A percentile compares a stretch with the other conserved stretches of the same genome.
Conservation (phyloP, 768 basidiomycete genomes). For the Lentinula aciculospora region DNA sequence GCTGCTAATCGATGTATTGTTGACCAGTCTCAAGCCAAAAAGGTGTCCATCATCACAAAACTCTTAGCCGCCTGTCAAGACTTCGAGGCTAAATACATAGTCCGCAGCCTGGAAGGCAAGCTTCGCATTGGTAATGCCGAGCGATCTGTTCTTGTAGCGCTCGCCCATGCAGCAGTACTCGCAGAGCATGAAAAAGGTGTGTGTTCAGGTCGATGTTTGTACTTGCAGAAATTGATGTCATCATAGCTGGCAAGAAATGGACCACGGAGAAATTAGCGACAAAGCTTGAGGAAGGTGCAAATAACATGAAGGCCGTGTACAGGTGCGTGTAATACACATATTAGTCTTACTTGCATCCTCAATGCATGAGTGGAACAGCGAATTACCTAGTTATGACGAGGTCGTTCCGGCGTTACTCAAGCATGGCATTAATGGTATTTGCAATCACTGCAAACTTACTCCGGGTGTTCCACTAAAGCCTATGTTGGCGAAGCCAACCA, state of each 20-base stretch:
- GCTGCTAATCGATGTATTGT: neutral
- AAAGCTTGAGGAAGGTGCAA: slow-evolving; percentile 71
- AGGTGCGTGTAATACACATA: slow-evolving; percentile 46
- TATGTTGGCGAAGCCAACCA: slow-evolving; percentile 98
- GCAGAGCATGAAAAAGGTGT: slow-evolving; percentile 66
- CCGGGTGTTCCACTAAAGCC: slow-evolving; percentile 97
- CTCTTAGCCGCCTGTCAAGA: slow-evolving; percentile 89
- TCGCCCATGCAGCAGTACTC: slow-evolving; percentile 86
- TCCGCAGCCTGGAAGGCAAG: slow-evolving; percentile 94
- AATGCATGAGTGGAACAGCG: slow-evolving; percentile 37
- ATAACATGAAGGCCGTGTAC: slow-evolving; percentile 84
- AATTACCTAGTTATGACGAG: slow-evolving; percentile 87
- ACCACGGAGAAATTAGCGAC: slow-evolving; percentile 65
- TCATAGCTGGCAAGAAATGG: slow-evolving; percentile 66
- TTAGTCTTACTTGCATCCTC: neutral
- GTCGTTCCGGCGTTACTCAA: slow-evolving; percentile 88
- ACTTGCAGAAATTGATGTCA: neutral
- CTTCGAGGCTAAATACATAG: slow-evolving; percentile 92
- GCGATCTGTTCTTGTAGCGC: slow-evolving; percentile 89
- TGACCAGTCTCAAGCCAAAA: slow-evolving; percentile 84
- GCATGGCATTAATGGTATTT: slow-evolving; percentile 65
- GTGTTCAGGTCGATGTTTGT: neutral
- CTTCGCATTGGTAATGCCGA: slow-evolving; percentile 96
- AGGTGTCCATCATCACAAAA: slow-evolving; percentile 92
- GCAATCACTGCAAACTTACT: slow-evolving; percentile 79